Base-by-base conservation (phyloP, 192 early-diverging fungal species). In the Podila epicladia region DNA sequence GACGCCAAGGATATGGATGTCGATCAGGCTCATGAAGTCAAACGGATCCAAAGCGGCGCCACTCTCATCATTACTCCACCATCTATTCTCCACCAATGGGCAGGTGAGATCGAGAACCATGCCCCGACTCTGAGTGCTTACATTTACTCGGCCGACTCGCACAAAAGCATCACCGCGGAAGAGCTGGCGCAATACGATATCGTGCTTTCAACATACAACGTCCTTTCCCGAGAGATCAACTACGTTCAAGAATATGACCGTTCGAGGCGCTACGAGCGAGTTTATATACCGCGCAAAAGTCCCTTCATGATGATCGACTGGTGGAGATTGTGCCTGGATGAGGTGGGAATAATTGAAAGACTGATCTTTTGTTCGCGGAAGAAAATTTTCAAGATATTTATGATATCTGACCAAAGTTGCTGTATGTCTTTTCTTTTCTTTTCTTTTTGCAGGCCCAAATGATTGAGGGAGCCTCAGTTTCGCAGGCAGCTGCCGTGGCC, bases 61-160 rank as follows among this genome's bases (percentile, higher is more conserved):
- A 93, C 92, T 9, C 78, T 93, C 28, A 84, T 93, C 60, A 91
- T 93, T 29, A 86, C 89, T 15, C 92, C 92, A 31, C 57, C 73
- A 9, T 71, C 87, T 9, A 92, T 93, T 60, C 51, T 90, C 15
- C 75, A 85, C n/a, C 92, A 93, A 74, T 93, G 92, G 92, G 79
- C 70, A 17, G 38, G 65, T 28, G 92, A 93, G 64, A 85, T 88
- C 37, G 64, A 79, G 20, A 73, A 48, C 8, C 90, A 93, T 71
- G 84, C 92, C 1, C 89, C 89, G 0, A 61, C 72, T 3, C 62
- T 93, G 12, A 51, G 26, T 8, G 72, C 75, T 5, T 67, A 75
- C 28, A 57, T 82, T 9, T 93, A 89, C 74, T 57, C 33, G 37
- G 67, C 64, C 24, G 57, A 72, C 22, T 89, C 88, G 11, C 65